Percentiles rank a stretch among this genome's conserved stretches.
These are phyloP conservation scores for Asterophora parasitica DNA, from an alignment of 768 basidiomycete genomes.

Conservation along the genomic window DNA sequence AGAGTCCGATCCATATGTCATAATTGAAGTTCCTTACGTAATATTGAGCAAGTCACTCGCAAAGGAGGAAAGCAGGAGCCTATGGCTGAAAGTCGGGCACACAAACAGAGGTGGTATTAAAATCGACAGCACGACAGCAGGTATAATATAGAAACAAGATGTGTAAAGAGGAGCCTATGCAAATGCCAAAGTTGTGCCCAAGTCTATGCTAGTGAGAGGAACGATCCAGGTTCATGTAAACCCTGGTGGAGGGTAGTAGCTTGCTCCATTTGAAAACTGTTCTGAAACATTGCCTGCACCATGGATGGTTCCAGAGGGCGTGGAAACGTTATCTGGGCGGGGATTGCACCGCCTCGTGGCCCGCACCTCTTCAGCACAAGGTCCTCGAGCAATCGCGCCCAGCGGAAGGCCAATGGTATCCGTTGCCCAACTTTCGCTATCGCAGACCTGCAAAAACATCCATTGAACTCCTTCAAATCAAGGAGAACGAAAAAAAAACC, in stretches of 20 bases:
- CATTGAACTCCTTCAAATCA: slow-evolving; percentile 1
- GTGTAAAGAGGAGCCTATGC: too few relatives aligned
- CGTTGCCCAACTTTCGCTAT: slow-evolving; percentile 61
- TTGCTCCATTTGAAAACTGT: slow-evolving; percentile 21
- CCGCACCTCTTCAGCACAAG: slow-evolving; percentile 36
- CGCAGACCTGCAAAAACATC: slow-evolving; percentile 37
- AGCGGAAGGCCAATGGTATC: slow-evolving; percentile 60
- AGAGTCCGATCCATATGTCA: too few relatives aligned
- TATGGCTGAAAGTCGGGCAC: too few relatives aligned
- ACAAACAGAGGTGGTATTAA: too few relatives aligned
- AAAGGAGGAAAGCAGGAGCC: too few relatives aligned
- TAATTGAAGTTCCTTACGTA: too few relatives aligned
- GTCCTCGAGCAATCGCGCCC: slow-evolving; percentile 53
- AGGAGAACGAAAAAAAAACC: slow-evolving; percentile 20
- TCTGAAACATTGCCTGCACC: slow-evolving; percentile 29
- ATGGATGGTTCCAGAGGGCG: slow-evolving; percentile 27
- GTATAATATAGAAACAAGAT: too few relatives aligned
- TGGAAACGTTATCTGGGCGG: slow-evolving; percentile 29
- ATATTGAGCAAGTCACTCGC: too few relatives aligned
- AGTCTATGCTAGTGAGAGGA: slow-evolving; percentile 26
- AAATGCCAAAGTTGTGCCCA: too few relatives aligned
- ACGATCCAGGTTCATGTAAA: slow-evolving; percentile 32
- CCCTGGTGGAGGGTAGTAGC: slow-evolving; percentile 27
- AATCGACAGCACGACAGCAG: too few relatives aligned
- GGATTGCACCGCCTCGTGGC: slow-evolving; percentile 19